Conservation (phyloP, 2,329 filamentous ascomycete genomes). For the Alternaria panax region DNA sequence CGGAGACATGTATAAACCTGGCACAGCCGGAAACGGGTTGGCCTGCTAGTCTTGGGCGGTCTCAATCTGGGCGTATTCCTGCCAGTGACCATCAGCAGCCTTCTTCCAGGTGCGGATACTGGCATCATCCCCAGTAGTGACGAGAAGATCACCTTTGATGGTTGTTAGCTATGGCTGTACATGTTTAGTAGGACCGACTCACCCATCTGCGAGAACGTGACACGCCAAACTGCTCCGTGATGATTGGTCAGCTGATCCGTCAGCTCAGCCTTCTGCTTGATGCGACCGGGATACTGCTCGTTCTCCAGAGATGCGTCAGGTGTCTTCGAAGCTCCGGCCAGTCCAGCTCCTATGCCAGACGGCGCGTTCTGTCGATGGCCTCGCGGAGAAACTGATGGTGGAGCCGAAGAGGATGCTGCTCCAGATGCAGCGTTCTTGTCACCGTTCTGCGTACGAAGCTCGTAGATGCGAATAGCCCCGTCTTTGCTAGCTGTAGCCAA, state of each 20-base stretch:
- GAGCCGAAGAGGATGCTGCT: constrained; percentile 24
- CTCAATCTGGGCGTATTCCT: constrained; percentile 59
- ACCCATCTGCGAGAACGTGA: constrained; percentile 67
- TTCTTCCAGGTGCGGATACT: constrained; percentile 61
- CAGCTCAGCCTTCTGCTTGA: constrained; percentile 69
- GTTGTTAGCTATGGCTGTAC: constrained; percentile 42
- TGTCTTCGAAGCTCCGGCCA: constrained; percentile 54
- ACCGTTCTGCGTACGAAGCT: constrained; percentile 69
- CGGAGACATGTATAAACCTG: not conserved
- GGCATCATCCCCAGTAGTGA: constrained; percentile 79
- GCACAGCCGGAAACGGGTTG: not conserved
- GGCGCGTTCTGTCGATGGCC: constrained; percentile 46
- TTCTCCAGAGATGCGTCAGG: constrained; percentile 61
- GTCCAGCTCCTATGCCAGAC: constrained; percentile 62
- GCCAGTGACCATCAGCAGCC: constrained; percentile 57
- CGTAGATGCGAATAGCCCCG: constrained; percentile 87
- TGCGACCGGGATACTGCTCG: constrained; percentile 68
- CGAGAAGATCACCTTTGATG: constrained; percentile 71
- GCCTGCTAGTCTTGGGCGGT: constrained; percentile 40
- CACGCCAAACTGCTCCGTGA: constrained; percentile 76
- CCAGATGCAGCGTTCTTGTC: constrained; percentile 45
- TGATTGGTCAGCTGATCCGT: constrained; percentile 72
- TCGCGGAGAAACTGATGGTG: constrained; percentile 34
- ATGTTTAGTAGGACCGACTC: constrained; percentile 19
- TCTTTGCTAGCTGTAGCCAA: constrained; percentile 94